A percentile compares a stretch with the other conserved stretches of the same genome.
phyloP scores from a whole-genome alignment of 768 basidiomycete species.

The Rhizopogon vesiculosus region DNA sequence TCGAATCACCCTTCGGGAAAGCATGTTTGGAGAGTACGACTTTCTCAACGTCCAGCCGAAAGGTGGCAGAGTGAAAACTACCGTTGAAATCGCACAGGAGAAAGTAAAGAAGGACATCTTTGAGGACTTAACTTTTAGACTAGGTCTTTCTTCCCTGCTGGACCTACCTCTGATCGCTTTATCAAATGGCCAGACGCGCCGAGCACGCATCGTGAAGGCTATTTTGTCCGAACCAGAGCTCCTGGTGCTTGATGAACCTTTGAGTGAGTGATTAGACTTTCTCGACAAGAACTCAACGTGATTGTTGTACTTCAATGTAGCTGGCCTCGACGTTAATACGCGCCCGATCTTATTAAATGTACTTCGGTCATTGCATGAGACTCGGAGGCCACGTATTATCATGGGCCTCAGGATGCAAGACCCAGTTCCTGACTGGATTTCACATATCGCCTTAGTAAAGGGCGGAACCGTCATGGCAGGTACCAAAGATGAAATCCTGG shows the following conservation, averaged over 20 bases:
- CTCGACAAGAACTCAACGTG: neutral
- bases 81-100: conserved; percentile 21
- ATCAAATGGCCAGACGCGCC: conserved; percentile 88
- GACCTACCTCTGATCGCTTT: conserved; percentile 81
- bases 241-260: conserved; percentile 86
- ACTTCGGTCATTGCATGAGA: conserved; percentile 47
- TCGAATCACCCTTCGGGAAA: conserved; percentile 67
- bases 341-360: conserved; percentile 53
- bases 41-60: conserved; percentile 26
- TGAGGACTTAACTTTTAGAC: conserved; percentile 44
- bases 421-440: conserved; percentile 65
- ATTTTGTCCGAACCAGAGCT: conserved; percentile 67
- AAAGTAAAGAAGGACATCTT: conserved; percentile 34
- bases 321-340: conserved; percentile 68
- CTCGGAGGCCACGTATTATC: conserved; percentile 53
- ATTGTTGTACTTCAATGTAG: conserved; percentile 31
- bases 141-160: conserved; percentile 62
- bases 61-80: conserved; percentile 14
- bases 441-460: conserved; percentile 56
- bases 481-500: conserved; percentile 39
- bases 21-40: conserved; percentile 53
- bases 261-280: conserved; percentile 49
- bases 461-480: conserved; percentile 50
- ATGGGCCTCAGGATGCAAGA: conserved; percentile 69
- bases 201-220: conserved; percentile 79